Evolutionary conservation across 1,284 basidiomycete species (phyloP).

Genomic region (Ustilago xerochloae): DNA sequence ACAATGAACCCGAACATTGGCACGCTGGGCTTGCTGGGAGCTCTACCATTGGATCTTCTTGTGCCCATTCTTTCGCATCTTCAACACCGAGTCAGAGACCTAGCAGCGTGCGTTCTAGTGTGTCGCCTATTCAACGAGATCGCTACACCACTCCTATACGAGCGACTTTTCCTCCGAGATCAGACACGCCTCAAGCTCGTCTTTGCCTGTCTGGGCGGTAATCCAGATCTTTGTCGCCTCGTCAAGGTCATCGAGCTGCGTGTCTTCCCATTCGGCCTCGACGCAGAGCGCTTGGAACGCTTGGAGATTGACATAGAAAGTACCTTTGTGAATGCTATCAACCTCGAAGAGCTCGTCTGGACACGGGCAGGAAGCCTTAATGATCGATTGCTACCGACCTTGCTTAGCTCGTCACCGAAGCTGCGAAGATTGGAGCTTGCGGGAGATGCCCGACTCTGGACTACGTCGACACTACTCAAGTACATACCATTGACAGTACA

Average conservation of each 20-base stretch:
- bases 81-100: conserved; percentile 48
- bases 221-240: conserved; percentile 42
- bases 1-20: conserved; percentile 2
- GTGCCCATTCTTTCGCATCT: conserved; percentile 50
- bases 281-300: conserved; percentile 57
- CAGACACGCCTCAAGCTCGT: conserved; percentile 57
- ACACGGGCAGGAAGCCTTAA: conserved; percentile 64
- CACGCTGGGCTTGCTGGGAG: conserved; percentile 23
- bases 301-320: conserved; percentile 54
- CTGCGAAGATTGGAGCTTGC: conserved; percentile 58
- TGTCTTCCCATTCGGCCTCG: conserved; percentile 63
- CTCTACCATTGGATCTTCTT: conserved; percentile 58
- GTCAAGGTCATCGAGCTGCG: conserved; percentile 59
- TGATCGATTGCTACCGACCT: conserved; percentile 50
- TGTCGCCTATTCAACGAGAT: conserved; percentile 34
- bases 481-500: conserved; percentile 33
- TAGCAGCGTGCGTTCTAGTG: conserved; percentile 55
- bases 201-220: conserved; percentile 47
- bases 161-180: conserved; percentile 61
- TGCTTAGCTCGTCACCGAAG: conserved; percentile 29
- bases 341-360: conserved; percentile 58
- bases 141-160: conserved; percentile 59
- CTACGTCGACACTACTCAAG: conserved; percentile 42
- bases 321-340: conserved; percentile 35
- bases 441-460: conserved; percentile 57